Percentiles rank a stretch among this genome's conserved stretches.
phyloP scores from a whole-genome alignment of 1,284 basidiomycete genomes.

The Pisolithus thermaeus region DNA sequence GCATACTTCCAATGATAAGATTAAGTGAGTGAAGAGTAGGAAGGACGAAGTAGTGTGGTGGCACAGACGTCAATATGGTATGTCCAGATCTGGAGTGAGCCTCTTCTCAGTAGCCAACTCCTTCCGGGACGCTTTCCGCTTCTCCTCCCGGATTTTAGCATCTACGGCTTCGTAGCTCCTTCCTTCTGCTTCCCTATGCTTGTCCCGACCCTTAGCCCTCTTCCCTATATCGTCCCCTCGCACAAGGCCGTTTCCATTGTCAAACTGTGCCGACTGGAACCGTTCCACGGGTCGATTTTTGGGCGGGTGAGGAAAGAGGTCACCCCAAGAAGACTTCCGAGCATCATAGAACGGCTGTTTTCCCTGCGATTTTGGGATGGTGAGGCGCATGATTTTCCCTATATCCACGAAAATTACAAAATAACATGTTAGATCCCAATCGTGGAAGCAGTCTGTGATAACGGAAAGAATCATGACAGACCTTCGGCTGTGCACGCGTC shows the following conservation, averaged over 20 bases:
- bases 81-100: neutral
- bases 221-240: slow-evolving; percentile 56
- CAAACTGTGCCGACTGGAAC: slow-evolving; percentile 34
- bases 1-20: too few species aligned
- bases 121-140: slow-evolving; percentile 27
- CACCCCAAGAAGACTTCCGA: slow-evolving; percentile 90
- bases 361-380: slow-evolving; percentile 87
- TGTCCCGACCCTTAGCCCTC: slow-evolving; percentile 31
- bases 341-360: slow-evolving; percentile 95
- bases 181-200: slow-evolving; percentile 16
- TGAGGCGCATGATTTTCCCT: slow-evolving; percentile 90
- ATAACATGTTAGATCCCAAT: neutral
- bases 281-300: slow-evolving; percentile 70
- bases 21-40: neutral
- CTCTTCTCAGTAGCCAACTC: slow-evolving; percentile 10
- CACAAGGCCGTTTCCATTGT: slow-evolving; percentile 18
- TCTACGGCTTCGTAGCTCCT: slow-evolving; percentile 36
- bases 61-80: neutral
- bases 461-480: slow-evolving; percentile 27
- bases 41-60: neutral
- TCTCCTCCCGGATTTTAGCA: slow-evolving; percentile 30
- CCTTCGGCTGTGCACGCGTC: slow-evolving; percentile 86
- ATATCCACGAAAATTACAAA: slow-evolving; percentile 27
- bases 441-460: neutral
- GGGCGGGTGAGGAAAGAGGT: slow-evolving; percentile 85